Evolutionary conservation across 2,329 filamentous ascomycete genomes (phyloP).

Genomic region (Penicillium sp.): DNA sequence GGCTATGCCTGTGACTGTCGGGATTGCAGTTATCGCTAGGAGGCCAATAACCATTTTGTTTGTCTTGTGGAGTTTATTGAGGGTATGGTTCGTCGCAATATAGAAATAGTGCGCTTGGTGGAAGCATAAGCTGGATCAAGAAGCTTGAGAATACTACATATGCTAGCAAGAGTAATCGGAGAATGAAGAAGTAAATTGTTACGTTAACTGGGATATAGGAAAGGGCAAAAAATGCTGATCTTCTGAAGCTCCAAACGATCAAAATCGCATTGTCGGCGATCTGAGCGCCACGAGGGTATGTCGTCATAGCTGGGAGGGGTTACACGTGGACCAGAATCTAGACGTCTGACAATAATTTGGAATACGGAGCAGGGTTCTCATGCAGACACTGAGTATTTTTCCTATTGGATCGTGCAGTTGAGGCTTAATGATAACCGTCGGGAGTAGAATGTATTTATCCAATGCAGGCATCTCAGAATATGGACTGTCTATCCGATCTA

Average conservation of each 20-base stretch:
- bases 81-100: neutral
- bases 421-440: neutral
- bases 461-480: neutral
- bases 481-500: slow-evolving; percentile 5
- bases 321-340: no score
- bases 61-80: slow-evolving; percentile 9
- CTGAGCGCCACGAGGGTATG: neutral
- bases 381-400: no score
- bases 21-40: slow-evolving; percentile 46
- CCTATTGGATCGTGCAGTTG: no score
- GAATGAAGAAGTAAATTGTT: neutral
- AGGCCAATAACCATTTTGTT: slow-evolving; percentile 48
- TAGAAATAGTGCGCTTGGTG: neutral
- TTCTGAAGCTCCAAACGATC: neutral
- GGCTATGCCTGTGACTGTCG: slow-evolving; percentile 53
- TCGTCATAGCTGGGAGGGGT: neutral
- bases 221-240: neutral
- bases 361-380: no score
- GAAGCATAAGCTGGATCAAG: neutral
- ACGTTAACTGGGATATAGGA: neutral
- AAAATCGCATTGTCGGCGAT: neutral
- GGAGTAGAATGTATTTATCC: neutral
- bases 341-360: no score
- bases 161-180: neutral
- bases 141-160: neutral